Base-by-base conservation (phyloP, 805 yeast genomes). In the Hanseniaspora clermontiae region DNA sequence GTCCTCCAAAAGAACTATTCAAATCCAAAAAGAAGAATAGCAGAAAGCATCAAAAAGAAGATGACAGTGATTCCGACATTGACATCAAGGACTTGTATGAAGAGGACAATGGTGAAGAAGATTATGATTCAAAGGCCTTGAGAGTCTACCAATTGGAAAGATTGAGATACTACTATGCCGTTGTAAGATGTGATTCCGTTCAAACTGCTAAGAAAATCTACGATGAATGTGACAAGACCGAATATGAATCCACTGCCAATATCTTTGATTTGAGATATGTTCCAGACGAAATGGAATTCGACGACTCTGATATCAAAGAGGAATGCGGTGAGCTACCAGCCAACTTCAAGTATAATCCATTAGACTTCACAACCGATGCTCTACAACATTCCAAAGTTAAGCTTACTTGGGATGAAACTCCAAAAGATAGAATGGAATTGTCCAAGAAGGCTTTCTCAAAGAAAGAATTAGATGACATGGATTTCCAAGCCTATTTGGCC, bases 381-480 rank as follows among this genome's bases (percentile, higher is more conserved):
- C 75, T 93, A 59, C 96, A 93, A 67, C 96, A 89, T 66, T 90
- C 97, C 15, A 93, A 90, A 65, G 98, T 93, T 51, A 90, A 87
- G 68, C 75, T 93, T 61, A 90, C 97, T 0, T 93, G 98, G 98
- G 98, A 93, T 69, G 97, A 91, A 71, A 95, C 97, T 0, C 97
- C 98, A 7, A 83, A 82, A 58, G 97, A 89, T 64, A 79, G 98
- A 65, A 68, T 80, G 17, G 80, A 84, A 58, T 68, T 90, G 55
- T 78, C 96, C 1, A 77, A 84, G 15, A 82, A 84, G 62, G 87
- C 89, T 7, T 91, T 93, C 68, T 81, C 88, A 50, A 93, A 86
- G 66, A 82, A 85, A 66, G 97, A 93, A 67, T 75, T 88, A 49
- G 93, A 84, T 63, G 91, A 84, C 52, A 84, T 83, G 89, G 97